phyloP scores from a whole-genome alignment of 2,329 filamentous ascomycete genomes.

The Stromatinia cepivora region DNA sequence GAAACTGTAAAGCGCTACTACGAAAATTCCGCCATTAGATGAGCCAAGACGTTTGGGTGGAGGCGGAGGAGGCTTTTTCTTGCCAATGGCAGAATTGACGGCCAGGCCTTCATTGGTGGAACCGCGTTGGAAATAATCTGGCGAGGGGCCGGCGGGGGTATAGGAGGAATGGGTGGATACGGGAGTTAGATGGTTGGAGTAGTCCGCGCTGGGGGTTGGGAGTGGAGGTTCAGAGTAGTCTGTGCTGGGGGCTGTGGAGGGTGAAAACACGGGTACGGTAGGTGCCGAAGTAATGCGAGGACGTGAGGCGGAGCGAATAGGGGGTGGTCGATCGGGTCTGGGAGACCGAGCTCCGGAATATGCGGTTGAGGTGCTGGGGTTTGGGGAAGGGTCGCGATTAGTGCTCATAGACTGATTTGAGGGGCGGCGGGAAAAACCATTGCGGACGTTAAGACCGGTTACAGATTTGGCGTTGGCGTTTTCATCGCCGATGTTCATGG shows the following conservation, averaged over 20 bases:
- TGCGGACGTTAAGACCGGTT: slow-evolving; percentile 41
- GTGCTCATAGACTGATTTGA: slow-evolving; percentile 43
- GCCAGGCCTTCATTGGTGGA: slow-evolving; percentile 38
- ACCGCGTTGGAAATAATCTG: slow-evolving; percentile 39
- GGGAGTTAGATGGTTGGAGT: slow-evolving; percentile 35
- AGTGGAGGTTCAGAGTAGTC: slow-evolving; percentile 23
- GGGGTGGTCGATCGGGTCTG: slow-evolving; percentile 10
- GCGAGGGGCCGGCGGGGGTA: slow-evolving; percentile 35
- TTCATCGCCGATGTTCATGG: slow-evolving; percentile 45
- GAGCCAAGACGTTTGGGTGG: slow-evolving; percentile 58
- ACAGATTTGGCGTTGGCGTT: slow-evolving; percentile 33
- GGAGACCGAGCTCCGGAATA: slow-evolving; percentile 29
- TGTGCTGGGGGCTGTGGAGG: slow-evolving; percentile 30
- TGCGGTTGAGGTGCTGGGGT: slow-evolving; percentile 29
- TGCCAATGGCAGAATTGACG: slow-evolving; percentile 50
- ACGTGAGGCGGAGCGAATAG: slow-evolving; percentile 13
- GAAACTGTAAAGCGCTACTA: slow-evolving; percentile 75
- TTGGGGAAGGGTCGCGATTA: slow-evolving; percentile 19
- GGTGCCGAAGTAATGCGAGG: slow-evolving; percentile 14
- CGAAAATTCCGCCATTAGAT: slow-evolving; percentile 45
- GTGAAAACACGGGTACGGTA: slow-evolving; percentile 46
- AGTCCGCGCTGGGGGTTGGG: slow-evolving; percentile 30
- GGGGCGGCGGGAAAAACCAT: slow-evolving; percentile 45
- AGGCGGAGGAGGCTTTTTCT: slow-evolving; percentile 75
- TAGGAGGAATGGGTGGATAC: slow-evolving; percentile 35